Evolutionary conservation across 2,329 filamentous ascomycete genomes (phyloP).

Genomic region (Hymenoscyphus linearis): DNA sequence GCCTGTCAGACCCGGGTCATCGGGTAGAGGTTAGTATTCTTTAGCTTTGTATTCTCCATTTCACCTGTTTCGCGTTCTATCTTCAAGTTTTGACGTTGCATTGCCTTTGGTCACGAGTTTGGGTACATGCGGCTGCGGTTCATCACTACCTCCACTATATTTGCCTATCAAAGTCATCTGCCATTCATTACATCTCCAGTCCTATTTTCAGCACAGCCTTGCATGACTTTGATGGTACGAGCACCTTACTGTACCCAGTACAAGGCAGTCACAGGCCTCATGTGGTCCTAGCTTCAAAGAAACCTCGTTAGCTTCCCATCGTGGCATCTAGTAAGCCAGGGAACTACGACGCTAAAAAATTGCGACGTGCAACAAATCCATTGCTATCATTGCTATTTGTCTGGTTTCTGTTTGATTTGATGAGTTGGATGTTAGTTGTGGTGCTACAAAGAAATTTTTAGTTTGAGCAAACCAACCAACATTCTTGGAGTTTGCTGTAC

Average conservation of each 20-base stretch:
- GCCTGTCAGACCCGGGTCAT: neutral
- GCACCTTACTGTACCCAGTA: neutral
- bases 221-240: neutral
- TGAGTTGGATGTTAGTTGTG: neutral
- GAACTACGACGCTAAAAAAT: constrained; percentile 7
- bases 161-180: neutral
- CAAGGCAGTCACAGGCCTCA: neutral
- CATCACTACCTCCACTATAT: neutral
- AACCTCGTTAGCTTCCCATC: constrained; percentile 5
- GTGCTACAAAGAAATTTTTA: neutral
- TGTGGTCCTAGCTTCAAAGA: constrained; percentile 4
- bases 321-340: constrained; percentile 1
- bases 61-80: neutral
- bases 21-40: neutral
- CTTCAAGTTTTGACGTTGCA: neutral
- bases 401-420: neutral
- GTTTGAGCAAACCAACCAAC: neutral
- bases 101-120: neutral
- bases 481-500: neutral
- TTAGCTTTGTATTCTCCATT: neutral
- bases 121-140: neutral
- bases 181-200: neutral
- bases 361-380: constrained; percentile 17
- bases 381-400: neutral
- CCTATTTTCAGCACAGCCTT: neutral